Conservation (phyloP, 306 rosid species). For the Prunus campanulata region DNA sequence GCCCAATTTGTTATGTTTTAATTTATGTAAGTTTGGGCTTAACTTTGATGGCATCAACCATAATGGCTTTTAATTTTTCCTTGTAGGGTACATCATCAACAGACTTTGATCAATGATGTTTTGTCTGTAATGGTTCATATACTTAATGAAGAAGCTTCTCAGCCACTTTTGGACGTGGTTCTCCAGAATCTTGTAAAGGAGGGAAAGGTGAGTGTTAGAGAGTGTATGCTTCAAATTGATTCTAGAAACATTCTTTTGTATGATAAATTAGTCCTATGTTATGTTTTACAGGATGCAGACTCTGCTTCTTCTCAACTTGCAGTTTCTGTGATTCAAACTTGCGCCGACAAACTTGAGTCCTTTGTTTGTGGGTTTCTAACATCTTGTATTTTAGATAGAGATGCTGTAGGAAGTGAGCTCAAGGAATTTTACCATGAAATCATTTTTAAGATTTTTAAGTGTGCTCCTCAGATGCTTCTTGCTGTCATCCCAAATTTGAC, state of each 20-base stretch:
- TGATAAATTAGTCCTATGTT: background rate
- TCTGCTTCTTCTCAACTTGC: slow-evolving; percentile 77
- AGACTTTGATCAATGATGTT: slow-evolving; percentile 55
- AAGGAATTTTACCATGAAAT: slow-evolving; percentile 83
- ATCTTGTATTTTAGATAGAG: slow-evolving; percentile 71
- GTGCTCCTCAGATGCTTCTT: slow-evolving; percentile 81
- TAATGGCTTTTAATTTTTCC: slow-evolving; percentile 10
- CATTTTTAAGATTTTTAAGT: slow-evolving; percentile 57
- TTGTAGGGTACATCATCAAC: slow-evolving; percentile 66
- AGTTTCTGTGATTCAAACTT: slow-evolving; percentile 50
- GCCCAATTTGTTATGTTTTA: background rate
- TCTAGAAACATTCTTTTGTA: background rate
- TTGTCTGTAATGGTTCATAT: slow-evolving; percentile 58
- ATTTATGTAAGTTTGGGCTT: background rate
- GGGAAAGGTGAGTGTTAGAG: slow-evolving; percentile 47
- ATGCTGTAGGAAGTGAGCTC: slow-evolving; percentile 55
- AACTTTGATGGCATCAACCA: slow-evolving; percentile 14
- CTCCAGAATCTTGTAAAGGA: slow-evolving; percentile 68
- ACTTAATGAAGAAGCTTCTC: slow-evolving; percentile 66
- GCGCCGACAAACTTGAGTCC: slow-evolving; percentile 63
- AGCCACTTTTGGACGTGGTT: slow-evolving; percentile 65
- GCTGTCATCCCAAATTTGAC: slow-evolving; percentile 73
- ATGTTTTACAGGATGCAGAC: slow-evolving; percentile 53
- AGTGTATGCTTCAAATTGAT: background rate
- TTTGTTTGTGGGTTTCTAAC: slow-evolving; percentile 67